Evolutionary conservation across 2,329 filamentous ascomycete genomes (phyloP), one percentile per base, ranked within the genome.

Genomic region (Paecilomyces dactylethromorphus): DNA sequence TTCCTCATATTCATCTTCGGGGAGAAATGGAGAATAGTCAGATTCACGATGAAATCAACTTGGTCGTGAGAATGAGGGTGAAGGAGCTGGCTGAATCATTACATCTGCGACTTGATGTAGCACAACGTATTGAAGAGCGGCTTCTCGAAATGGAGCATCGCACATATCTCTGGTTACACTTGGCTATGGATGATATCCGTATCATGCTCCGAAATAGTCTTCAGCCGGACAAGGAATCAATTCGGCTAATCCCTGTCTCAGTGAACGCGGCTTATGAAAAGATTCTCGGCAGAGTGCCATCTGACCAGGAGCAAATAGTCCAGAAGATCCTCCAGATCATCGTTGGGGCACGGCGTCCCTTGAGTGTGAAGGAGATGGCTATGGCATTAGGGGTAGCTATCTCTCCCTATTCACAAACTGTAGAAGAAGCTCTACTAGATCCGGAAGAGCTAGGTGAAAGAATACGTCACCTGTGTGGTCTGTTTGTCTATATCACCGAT

Each of bases 271-370:
- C 59, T 39, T 68, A 68, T 33, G 57, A 64, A 50, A 59, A 57
- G 7, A 65, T 68, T 29, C 57, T 68, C n/a, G 13, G 54, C 18
- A 57, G 52, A 35, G 53, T 64, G 3, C 21, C 12, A 8, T 7
- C 50, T 11, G 15, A 59, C 3, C 49, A 58, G 51, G 57, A 15
- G 18, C 8, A 4, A 7, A 59, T 5, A 13, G 64, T 63, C 13
- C 57, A 21, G 18, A 62, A 31, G 7, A 53, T 68, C n/a, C 45
- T 67, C 3, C 63, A 59, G 21, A 67, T 65, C n/a, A 58, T 68
- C 11, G 39, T 67, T n/a, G 62, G 33, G 13, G 65, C 64, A 5
- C 53, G 52, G 54, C 55, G 57, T 3, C 64, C 64, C 4, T 33
- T 66, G 21, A 61, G 53, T 3, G 5, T 26, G 3, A 26, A 26